Conservation (phyloP, 768 basidiomycete genomes). For the Tylopilus subfusipes region DNA sequence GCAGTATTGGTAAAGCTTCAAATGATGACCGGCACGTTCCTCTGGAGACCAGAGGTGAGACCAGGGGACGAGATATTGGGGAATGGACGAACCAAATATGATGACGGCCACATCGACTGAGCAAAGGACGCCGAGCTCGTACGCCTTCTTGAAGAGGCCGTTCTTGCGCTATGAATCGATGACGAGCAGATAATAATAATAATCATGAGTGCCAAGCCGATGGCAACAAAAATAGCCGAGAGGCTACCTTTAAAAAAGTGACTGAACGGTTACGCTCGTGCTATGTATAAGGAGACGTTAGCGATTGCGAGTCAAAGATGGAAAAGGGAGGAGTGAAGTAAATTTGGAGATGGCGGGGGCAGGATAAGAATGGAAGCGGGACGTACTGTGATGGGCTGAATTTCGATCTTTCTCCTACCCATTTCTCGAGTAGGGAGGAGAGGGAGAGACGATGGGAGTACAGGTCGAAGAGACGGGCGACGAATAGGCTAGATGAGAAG, state of each 20-base stretch:
- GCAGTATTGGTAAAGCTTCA: slow-evolving; percentile 81
- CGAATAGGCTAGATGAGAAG: slow-evolving; percentile 29
- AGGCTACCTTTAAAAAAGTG: slow-evolving; percentile 80
- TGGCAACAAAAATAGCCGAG: slow-evolving; percentile 60
- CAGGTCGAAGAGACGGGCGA: slow-evolving; percentile 15
- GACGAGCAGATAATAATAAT: slow-evolving; percentile 22
- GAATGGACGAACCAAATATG: slow-evolving; percentile 63
- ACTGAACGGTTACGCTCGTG: slow-evolving; percentile 90
- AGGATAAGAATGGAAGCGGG: slow-evolving; percentile 10
- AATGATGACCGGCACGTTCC: slow-evolving; percentile 73
- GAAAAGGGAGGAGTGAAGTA: slow-evolving; percentile 24
- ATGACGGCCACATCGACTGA: slow-evolving; percentile 87
- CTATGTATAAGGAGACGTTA: slow-evolving; percentile 51
- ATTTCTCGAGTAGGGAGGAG: slow-evolving; percentile 32
- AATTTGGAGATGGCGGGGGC: slow-evolving; percentile 28
- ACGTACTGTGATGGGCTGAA: slow-evolving; percentile 75
- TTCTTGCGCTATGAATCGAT: slow-evolving; percentile 66
- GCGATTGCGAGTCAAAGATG: slow-evolving; percentile 32
- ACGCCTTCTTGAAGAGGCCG: slow-evolving; percentile 88
- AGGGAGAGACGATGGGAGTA: slow-evolving; percentile 22
- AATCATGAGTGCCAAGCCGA: slow-evolving; percentile 37
- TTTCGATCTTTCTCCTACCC: slow-evolving; percentile 81
- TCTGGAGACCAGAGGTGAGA: slow-evolving; percentile 40
- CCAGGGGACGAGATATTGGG: background rate
- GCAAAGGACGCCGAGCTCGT: slow-evolving; percentile 86